phyloP scores from a whole-genome alignment of 176 grass and related monocot genomes.

The Rhynchospora pubera region DNA sequence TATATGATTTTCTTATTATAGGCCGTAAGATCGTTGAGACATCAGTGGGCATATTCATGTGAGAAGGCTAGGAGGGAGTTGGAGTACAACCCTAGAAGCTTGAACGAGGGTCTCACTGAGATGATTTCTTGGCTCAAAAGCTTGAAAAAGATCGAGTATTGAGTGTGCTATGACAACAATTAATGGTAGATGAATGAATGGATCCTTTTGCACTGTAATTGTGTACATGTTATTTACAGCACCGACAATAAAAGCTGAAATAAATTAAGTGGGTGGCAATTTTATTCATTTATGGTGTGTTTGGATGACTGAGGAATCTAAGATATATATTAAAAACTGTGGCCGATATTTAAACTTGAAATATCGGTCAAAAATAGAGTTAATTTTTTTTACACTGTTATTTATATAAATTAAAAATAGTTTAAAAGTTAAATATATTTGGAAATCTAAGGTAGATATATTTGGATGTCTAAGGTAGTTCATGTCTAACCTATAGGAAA shows the following conservation, averaged over 20 bases:
- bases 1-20: slow-evolving; percentile 26
- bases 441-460: too few species aligned
- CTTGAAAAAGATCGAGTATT: slow-evolving; percentile 59
- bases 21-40: slow-evolving; percentile 57
- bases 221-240: neutral
- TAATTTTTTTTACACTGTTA: too few species aligned
- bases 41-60: slow-evolving; percentile 90
- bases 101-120: slow-evolving; percentile 71
- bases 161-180: slow-evolving; percentile 6
- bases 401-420: too few species aligned
- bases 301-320: too few species aligned
- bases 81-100: slow-evolving; percentile 60
- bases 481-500: too few species aligned
- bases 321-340: too few species aligned
- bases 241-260: neutral
- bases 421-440: too few species aligned
- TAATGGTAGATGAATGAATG: too few species aligned
- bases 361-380: too few species aligned
- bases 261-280: neutral
- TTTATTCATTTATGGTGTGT: neutral
- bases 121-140: slow-evolving; percentile 78
- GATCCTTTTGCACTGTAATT: too few species aligned
- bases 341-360: too few species aligned
- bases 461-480: too few species aligned
- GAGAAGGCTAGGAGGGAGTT: slow-evolving; percentile 68